A percentile compares a stretch with the other conserved stretches of the same genome.
These are phyloP conservation scores for Rubus parviflorus DNA, from an alignment of 306 rosid species.

Conservation along the genomic window DNA sequence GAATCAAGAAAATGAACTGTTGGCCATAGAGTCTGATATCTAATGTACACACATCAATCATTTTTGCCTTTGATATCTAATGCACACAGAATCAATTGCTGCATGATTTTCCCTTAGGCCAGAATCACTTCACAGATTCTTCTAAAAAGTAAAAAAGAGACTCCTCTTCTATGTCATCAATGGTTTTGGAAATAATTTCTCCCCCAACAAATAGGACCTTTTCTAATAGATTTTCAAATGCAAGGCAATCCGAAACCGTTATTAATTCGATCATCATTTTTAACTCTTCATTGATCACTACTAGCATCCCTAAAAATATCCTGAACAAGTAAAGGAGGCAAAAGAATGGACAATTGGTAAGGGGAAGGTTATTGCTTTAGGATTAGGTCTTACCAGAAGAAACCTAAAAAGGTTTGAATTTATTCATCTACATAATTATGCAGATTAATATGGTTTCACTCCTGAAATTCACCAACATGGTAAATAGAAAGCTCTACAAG, in stretches of 20 bases:
- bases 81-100: too few species aligned
- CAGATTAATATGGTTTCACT: too few species aligned
- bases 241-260: neutral
- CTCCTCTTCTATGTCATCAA: neutral
- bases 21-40: neutral
- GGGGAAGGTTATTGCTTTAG: too few species aligned
- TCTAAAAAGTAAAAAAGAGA: neutral
- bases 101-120: neutral
- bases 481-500: too few species aligned
- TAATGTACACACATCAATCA: neutral
- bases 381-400: too few species aligned
- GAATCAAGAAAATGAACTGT: neutral
- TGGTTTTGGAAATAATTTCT: neutral
- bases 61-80: neutral
- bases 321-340: too few species aligned
- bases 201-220: neutral
- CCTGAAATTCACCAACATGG: too few species aligned
- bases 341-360: too few species aligned
- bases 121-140: neutral
- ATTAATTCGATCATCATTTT: neutral
- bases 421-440: too few species aligned
- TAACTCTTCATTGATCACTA: neutral
- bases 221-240: neutral
- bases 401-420: too few species aligned
- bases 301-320: too few species aligned